Percentiles rank a stretch among this genome's conserved stretches.
Conservation (phyloP, 2,329 filamentous ascomycete genomes). For the Proliferodiscus dingleyae region DNA sequence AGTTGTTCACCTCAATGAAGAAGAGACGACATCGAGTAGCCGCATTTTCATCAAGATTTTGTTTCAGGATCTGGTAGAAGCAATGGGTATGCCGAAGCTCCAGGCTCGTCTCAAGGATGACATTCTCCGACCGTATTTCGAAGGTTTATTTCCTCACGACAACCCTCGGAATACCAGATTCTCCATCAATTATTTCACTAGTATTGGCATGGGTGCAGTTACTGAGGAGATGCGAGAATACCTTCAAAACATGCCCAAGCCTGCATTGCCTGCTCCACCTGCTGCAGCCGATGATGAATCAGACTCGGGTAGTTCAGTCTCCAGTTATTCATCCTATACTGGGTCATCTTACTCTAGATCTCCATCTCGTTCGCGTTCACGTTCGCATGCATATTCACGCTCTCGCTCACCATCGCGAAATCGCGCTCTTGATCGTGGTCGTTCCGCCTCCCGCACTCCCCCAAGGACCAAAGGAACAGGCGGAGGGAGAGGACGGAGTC, state of each 20-base stretch:
- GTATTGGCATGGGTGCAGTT: conserved; percentile 89
- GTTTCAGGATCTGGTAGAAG: conserved; percentile 86
- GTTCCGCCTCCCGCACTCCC: conserved; percentile 18
- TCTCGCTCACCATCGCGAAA: conserved; percentile 18
- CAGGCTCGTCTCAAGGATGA: conserved; percentile 74
- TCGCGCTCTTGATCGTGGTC: conserved; percentile 15
- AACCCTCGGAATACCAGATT: conserved; percentile 88
- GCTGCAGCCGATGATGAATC: conserved; percentile 53
- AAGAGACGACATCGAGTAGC: conserved; percentile 92
- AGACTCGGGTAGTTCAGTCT: conserved; percentile 60
- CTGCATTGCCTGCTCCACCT: conserved; percentile 65
- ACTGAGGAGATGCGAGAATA: conserved; percentile 94
- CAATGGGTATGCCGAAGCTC: conserved; percentile 77
- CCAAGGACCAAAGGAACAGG: conserved; percentile 17
- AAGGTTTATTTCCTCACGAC: conserved; percentile 85
- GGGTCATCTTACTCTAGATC: conserved; percentile 53
- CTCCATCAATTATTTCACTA: conserved; percentile 99
- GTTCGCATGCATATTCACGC: conserved; percentile 11
- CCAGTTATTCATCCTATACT: conserved; percentile 73
- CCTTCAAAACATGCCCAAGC: conserved; percentile 85
- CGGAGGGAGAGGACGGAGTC: conserved; percentile 23
- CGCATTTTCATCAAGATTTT: conserved; percentile 99
- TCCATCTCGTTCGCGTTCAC: conserved; percentile 24
- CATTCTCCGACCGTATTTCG: conserved; percentile 69
- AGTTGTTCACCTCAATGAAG: conserved; percentile 84